Percentiles rank a stretch among this genome's conserved stretches.
These are phyloP conservation scores for Cladosporium austrohemisphaericum DNA, from an alignment of 2,329 filamentous ascomycete genomes.

Conservation along the genomic window DNA sequence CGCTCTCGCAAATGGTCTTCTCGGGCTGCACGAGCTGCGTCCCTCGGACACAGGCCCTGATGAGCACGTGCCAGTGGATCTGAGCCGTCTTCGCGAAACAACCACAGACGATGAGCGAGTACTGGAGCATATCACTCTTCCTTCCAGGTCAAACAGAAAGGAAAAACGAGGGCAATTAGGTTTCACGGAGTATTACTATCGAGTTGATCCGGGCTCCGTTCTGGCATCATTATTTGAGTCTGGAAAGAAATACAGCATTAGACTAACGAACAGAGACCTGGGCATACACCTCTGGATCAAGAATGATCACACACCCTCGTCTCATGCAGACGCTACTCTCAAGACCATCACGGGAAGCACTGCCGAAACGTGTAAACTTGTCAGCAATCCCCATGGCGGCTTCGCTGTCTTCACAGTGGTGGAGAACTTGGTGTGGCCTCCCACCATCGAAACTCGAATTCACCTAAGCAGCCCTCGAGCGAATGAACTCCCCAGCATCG, in stretches of 20 bases:
- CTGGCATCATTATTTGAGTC: constrained; percentile 17
- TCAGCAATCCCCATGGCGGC: constrained; percentile 18
- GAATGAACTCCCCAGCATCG: not conserved
- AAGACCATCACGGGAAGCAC: not conserved
- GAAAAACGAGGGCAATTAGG: not conserved
- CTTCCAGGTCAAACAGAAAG: not conserved
- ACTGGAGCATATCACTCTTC: not conserved
- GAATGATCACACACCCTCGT: not conserved
- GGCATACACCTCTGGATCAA: constrained; percentile 16
- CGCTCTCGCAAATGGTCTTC: constrained; percentile 18
- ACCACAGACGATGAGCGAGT: not conserved
- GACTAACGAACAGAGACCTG: constrained; percentile 16
- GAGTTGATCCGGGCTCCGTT: constrained; percentile 13
- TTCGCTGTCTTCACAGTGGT: constrained; percentile 17
- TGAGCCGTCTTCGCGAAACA: not conserved
- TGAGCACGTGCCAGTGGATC: not conserved
- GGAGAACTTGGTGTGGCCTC: constrained; percentile 16
- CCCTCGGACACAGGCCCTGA: not conserved
- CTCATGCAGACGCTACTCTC: not conserved
- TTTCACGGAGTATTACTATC: constrained; percentile 16
- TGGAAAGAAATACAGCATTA: constrained; percentile 19
- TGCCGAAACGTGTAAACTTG: constrained; percentile 8
- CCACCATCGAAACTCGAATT: constrained; percentile 17
- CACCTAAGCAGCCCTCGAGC: not conserved
- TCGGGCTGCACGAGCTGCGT: constrained; percentile 15